Evolutionary conservation across 1,284 basidiomycete genomes (phyloP), one percentile per base, ranked within the genome.

Genomic region (Irpex rosettiformis): DNA sequence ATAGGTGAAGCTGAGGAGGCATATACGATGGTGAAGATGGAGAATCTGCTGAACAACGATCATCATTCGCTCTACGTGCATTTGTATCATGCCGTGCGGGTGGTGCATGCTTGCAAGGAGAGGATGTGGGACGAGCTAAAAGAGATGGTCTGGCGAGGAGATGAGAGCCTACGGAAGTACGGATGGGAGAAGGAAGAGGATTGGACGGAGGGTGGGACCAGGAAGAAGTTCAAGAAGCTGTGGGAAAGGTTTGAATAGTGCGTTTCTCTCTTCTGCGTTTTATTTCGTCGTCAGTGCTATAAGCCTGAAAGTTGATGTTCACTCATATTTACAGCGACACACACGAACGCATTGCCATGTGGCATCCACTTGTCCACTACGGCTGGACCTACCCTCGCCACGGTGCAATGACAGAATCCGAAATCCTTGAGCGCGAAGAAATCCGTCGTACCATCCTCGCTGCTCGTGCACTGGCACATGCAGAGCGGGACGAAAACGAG

Each of bases 91-190:
- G 80, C 84, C 24, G 86, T 83, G 58, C 80, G 83, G 62, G 70
- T 76, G 27, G 85, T 91, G n/a, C 69, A 89, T 10, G 84, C 83
- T 10, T 85, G 83, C 64, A 82, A 86, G 69, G 89, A 91, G 69
- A 83, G 86, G 33, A 89, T 91, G 86, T 91, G 88, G 87, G 88
- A 89, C 61, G 87, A 89, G 62, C 75, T 91, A 56, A 78, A 80
- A 61, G 81, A 83, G 62, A 77, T 82, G 56, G 77, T 86, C 67
- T 75, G 78, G 43, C 83, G 84, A 62, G 73, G 79, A 54, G 77
- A 76, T 56, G 74, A 77, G 8, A 76, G 80, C 58, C 69, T 90
- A 53, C 68, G 71, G 56, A 76, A 75, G 33, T 79, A 82, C 63
- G 88, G 88, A 13, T 91, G 88, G 33, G 33, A 40, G 89, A 81